These are phyloP conservation scores for Talaromyces proteolyticus DNA, from an alignment of 495 filamentous ascomycete species.

Conservation along the genomic window DNA sequence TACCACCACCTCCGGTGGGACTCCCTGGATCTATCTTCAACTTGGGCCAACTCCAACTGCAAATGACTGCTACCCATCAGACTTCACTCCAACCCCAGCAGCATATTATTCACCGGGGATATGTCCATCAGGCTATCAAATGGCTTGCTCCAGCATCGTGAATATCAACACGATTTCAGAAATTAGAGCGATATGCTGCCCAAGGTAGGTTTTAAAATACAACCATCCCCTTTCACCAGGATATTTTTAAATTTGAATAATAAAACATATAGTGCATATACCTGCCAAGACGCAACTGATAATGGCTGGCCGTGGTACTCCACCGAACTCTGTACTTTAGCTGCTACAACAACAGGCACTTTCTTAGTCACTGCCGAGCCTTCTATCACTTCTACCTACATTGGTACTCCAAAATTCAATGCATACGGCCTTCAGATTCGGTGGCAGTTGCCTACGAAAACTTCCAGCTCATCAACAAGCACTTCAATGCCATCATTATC, in stretches of 20 bases:
- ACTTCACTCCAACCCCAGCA: neutral
- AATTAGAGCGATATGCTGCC: slow-evolving; percentile 18
- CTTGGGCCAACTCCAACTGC: neutral
- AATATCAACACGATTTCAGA: neutral
- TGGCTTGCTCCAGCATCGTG: slow-evolving; percentile 13
- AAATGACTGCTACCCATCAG: neutral
- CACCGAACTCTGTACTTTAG: neutral
- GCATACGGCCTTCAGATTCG: slow-evolving; percentile 1
- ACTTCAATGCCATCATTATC: neutral
- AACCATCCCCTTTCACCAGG: neutral
- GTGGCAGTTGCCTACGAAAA: neutral
- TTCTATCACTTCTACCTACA: neutral
- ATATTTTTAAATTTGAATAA: neutral
- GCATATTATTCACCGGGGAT: slow-evolving; percentile 18
- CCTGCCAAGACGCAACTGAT: neutral
- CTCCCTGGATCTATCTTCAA: neutral
- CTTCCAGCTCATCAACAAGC: neutral
- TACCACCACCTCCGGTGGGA: neutral
- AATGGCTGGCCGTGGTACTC: neutral
- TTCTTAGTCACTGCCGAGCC: neutral
- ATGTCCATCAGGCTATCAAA: slow-evolving; percentile 17
- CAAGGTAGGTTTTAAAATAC: neutral
- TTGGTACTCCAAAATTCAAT: neutral
- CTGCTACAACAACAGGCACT: neutral
- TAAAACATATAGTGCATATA: neutral